Evolutionary conservation across 2,329 filamentous ascomycete genomes (phyloP), one percentile per base, ranked within the genome.

Genomic region (Fusarium continuum): DNA sequence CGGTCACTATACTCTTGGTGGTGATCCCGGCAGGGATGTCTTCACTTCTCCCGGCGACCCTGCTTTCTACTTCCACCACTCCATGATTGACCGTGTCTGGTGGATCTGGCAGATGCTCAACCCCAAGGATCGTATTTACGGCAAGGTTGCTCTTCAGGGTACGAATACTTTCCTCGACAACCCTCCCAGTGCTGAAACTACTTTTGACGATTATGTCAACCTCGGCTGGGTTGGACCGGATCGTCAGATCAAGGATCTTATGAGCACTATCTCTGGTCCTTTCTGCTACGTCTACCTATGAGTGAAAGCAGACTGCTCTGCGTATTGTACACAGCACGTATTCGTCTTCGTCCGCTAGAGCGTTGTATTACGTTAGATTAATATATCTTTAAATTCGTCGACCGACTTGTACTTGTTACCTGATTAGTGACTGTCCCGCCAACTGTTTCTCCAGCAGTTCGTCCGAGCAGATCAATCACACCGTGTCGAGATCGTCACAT

Each of bases 1-100:
- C 1, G 77, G 77, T 2, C 78, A 80, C 62, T 79, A 75, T 61
- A 72, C 74, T 19, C 70, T 80, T 1, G 73, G 74, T 1, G 79
- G 79, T 23, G 79, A 81, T 55, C 78, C 77, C 2, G 78, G 75
- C 23, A 72, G 73, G 4, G 78, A 80, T 47, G 74, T 79, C 41
- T 79, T 70, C 46, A 74, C 73, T 3, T 78, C 72, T 6, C 79
- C 77, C 6, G 77, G 74, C 8, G 75, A 77, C 32, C 75, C 75
- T 25, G 70, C 54, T 6, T 77, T 77, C 51, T 77, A 71, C 47
- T 49, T 76, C 0, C 74, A 75, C 26, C 74, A 77, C 55, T 54
- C 64, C 9, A 71, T 70, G 67, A 70, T 71, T 40, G 69, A 71
- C n/a, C 68, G 69, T 14, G 60, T 68, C 20, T 71, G 67, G 69